Conservation (phyloP, 2,329 filamentous ascomycete genomes). For the Paecilomyces sp. region DNA sequence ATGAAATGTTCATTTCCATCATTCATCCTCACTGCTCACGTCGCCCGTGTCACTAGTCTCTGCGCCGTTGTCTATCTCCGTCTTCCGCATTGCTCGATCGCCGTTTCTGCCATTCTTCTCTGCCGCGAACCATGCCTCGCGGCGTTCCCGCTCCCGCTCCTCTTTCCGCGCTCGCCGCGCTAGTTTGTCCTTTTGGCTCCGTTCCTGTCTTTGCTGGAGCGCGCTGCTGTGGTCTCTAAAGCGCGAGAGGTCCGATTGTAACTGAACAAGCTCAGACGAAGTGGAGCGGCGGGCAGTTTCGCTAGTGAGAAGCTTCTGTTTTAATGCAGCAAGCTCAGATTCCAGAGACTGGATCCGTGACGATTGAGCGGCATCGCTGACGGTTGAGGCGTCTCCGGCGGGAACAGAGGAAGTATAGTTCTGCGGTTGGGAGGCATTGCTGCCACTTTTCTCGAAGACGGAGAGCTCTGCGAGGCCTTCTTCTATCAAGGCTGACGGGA, state of each 20-base stretch:
- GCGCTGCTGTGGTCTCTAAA: slow-evolving; percentile 32
- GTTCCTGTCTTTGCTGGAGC: slow-evolving; percentile 32
- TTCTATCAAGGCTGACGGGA: slow-evolving; percentile 31
- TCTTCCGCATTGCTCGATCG: slow-evolving; percentile 29
- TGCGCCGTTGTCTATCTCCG: slow-evolving; percentile 28
- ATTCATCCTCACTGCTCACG: slow-evolving; percentile 23
- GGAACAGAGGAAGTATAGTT: not conserved
- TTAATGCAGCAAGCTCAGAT: slow-evolving; percentile 31
- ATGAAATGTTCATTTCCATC: not conserved
- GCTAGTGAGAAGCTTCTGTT: slow-evolving; percentile 27
- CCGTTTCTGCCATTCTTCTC: slow-evolving; percentile 38
- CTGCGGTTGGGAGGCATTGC: not conserved
- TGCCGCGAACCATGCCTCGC: slow-evolving; percentile 38
- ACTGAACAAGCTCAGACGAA: slow-evolving; percentile 26
- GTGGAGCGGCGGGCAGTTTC: slow-evolving; percentile 29
- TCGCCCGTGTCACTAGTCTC: slow-evolving; percentile 30
- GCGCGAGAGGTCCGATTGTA: slow-evolving; percentile 27
- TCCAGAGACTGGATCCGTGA: slow-evolving; percentile 26
- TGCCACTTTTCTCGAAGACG: slow-evolving; percentile 12
- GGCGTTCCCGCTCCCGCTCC: slow-evolving; percentile 29
- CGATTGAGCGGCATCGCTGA: slow-evolving; percentile 11
- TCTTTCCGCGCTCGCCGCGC: slow-evolving; percentile 31
- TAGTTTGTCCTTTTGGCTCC: slow-evolving; percentile 23
- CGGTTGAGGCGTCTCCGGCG: not conserved
- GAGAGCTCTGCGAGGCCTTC: slow-evolving; percentile 34